Evolutionary conservation across 2,329 filamentous ascomycete genomes (phyloP).

Genomic region (Aspergillus proliferans): DNA sequence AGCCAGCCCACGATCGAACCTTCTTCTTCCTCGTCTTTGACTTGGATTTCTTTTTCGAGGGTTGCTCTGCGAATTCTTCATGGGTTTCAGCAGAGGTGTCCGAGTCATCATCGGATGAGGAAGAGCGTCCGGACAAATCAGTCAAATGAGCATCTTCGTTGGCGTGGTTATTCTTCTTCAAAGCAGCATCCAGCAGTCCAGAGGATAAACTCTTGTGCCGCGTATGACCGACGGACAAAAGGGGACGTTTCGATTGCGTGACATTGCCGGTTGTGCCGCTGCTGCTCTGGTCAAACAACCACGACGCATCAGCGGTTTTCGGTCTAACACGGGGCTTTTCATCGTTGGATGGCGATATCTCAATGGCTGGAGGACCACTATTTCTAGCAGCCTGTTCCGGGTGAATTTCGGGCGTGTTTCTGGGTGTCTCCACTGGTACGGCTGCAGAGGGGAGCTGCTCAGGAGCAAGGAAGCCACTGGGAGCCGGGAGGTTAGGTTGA

Average conservation of each 20-base stretch:
- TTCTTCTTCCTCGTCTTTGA: constrained; percentile 59
- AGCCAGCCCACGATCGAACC: constrained; percentile 59
- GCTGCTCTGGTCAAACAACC: constrained; percentile 23
- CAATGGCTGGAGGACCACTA: constrained; percentile 52
- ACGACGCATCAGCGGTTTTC: constrained; percentile 39
- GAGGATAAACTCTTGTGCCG: constrained; percentile 27
- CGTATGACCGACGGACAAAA: constrained; percentile 33
- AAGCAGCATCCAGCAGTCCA: constrained; percentile 21
- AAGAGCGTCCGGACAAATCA: constrained; percentile 9
- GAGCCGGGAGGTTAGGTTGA: constrained; percentile 5
- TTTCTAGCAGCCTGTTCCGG: constrained; percentile 68
- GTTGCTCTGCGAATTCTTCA: constrained; percentile 10
- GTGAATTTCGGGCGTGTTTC: constrained; percentile 62
- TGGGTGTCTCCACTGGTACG: constrained; percentile 77
- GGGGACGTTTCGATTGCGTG: constrained; percentile 31
- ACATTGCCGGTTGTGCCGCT: constrained; percentile 11
- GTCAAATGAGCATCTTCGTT: constrained; percentile 16
- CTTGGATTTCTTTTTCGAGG: constrained; percentile 28
- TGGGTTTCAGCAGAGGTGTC: constrained; percentile 22
- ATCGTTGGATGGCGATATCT: constrained; percentile 41
- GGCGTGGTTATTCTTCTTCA: constrained; percentile 11
- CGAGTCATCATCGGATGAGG: constrained; percentile 24
- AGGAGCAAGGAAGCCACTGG: constrained; percentile 10
- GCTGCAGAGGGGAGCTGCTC: constrained; percentile 74
- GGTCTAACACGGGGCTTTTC: constrained; percentile 29